Base-by-base conservation (phyloP, 345 rosid genomes). In the Aquilaria sinensis region DNA sequence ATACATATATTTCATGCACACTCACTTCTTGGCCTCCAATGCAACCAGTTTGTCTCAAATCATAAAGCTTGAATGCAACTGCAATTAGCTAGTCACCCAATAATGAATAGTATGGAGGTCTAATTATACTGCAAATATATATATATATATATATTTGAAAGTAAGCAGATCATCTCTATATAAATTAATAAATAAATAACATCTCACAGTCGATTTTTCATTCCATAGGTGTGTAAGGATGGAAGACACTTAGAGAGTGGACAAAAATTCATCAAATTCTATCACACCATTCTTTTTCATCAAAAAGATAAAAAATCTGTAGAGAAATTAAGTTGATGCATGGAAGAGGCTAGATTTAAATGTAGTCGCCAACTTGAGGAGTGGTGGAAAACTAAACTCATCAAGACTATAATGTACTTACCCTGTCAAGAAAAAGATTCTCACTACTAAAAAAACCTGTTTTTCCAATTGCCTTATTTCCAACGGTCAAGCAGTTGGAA, bases 351-450 rank as follows among this genome's bases (percentile, higher is more conserved):
- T 46, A 30, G 41, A 53, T 6, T 29, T 31, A 3, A 43, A 30
- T 7, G 16, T 15, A 43, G 11, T 49, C 46, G 13, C 32, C 5
- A 5, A 6, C 31, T 11, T 7, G 23, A 37, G 31, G 23, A 33
- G 31, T n/a, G 45, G 0, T 33, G 41, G 46, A 54, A 12, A 9
- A 32, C 2, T 3, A 59, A 58, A n/a, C 11, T 15, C 2, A 56
- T 47, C 47, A 70, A 15, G 57, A 51, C 50, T 54, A 47, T 41
- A 65, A 47, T 32, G 66, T 47, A 63, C 75, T 79, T 74, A 92
- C 98, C 96, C 93, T 70, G 55, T 89, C 98, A 10, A 89, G 80
- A 74, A 92, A 89, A 53, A 92, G 89, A 74, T 87, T 87, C 79
- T 88, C 82, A n/a, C n/a, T n/a, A n/a, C n/a, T n/a, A n/a, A n/a